phyloP scores from a whole-genome alignment of 768 basidiomycete species.

The Suillus weaverae region DNA sequence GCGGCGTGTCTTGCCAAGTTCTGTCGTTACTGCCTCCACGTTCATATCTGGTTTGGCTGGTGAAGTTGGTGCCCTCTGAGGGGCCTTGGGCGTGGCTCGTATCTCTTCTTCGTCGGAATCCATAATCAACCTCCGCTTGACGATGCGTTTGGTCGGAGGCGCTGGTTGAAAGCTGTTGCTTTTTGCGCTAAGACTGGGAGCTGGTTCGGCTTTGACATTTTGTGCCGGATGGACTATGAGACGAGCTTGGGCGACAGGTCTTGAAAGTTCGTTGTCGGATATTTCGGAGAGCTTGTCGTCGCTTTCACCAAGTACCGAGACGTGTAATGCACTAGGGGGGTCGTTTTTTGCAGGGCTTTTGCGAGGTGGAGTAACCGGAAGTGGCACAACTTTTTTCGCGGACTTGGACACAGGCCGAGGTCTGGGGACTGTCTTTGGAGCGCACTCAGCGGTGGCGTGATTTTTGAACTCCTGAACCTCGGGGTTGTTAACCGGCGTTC shows the following conservation, averaged over 20 bases:
- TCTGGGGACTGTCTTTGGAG: neutral
- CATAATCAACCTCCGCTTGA: conserved; percentile 9
- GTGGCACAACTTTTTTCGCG: neutral
- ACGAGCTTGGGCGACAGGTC: neutral
- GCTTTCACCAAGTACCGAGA: conserved; percentile 18
- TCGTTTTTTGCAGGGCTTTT: neutral
- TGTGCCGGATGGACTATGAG: conserved; percentile 5
- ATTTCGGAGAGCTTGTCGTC: conserved; percentile 35
- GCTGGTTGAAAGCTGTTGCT: neutral
- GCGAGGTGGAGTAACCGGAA: neutral
- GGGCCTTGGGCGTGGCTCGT: neutral
- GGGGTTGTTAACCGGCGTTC: neutral
- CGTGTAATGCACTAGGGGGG: conserved; percentile 5
- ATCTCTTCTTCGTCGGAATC: conserved; percentile 27
- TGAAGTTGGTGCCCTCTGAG: neutral
- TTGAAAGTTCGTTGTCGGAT: conserved; percentile 27
- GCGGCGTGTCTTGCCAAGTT: neutral
- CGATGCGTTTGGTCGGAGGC: neutral
- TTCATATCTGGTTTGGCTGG: neutral
- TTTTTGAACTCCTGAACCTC: neutral
- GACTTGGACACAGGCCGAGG: conserved; percentile 2
- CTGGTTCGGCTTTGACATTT: conserved; percentile 4
- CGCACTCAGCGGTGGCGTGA: neutral
- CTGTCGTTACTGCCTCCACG: neutral
- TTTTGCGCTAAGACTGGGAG: conserved; percentile 1